A percentile compares a stretch with the other conserved stretches of the same genome.
phyloP scores from a whole-genome alignment of 164 flowering plant genomes.

The Euptelea pleiosperma region DNA sequence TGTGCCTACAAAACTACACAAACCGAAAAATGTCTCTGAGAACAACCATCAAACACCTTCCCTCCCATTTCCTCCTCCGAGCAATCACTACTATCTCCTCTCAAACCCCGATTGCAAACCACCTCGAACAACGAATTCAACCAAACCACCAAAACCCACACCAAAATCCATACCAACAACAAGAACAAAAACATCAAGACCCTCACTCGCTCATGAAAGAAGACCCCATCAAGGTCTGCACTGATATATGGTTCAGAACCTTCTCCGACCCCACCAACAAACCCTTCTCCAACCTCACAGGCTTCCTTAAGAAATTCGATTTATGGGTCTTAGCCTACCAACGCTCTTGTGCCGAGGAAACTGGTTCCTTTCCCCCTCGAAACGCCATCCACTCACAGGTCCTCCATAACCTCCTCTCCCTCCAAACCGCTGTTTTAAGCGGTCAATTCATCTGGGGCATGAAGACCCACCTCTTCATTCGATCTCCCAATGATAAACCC shows the following conservation, averaged over 20 bases:
- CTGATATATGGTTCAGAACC: slow-evolving; percentile 71
- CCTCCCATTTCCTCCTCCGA: slow-evolving; percentile 10
- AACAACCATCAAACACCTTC: slow-evolving; percentile 45
- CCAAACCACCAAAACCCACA: slow-evolving; percentile 8
- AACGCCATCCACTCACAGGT: slow-evolving; percentile 52
- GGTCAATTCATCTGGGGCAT: slow-evolving; percentile 57
- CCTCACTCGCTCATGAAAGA: slow-evolving; percentile 70
- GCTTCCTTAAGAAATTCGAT: slow-evolving; percentile 81
- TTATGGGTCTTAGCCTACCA: slow-evolving; percentile 96
- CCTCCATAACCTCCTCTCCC: slow-evolving; percentile 58
- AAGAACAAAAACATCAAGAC: slow-evolving; percentile 29
- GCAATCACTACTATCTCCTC: slow-evolving; percentile 15
- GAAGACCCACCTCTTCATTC: slow-evolving; percentile 40
- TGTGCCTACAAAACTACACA: too few species aligned
- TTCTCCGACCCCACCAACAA: slow-evolving; percentile 43
- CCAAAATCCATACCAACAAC: slow-evolving; percentile 8
- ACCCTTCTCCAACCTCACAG: slow-evolving; percentile 68
- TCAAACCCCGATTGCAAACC: slow-evolving; percentile 17
- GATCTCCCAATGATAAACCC: slow-evolving; percentile 61
- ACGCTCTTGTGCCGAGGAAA: slow-evolving; percentile 67
- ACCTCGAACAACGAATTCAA: slow-evolving; percentile 12
- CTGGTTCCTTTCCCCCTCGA: slow-evolving; percentile 83
- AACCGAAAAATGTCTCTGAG: slow-evolving; percentile 43
- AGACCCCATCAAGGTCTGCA: slow-evolving; percentile 73
- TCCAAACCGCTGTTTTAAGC: slow-evolving; percentile 57